These are phyloP conservation scores for Avena eriantha DNA, from an alignment of 176 grass and related monocot genomes.

Conservation along the genomic window DNA sequence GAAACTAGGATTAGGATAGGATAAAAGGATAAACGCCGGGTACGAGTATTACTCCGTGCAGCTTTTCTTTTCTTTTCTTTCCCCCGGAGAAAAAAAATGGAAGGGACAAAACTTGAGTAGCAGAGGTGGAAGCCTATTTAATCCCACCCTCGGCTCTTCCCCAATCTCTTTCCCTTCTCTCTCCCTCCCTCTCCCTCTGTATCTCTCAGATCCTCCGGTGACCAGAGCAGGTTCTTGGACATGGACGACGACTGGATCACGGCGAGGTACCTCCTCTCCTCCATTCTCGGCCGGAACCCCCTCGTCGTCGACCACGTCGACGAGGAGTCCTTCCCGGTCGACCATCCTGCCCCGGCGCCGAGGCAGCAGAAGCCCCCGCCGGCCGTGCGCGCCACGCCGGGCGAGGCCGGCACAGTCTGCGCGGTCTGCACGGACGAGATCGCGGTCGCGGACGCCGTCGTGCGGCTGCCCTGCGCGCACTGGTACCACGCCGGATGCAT, in stretches of 20 bases:
- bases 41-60: not conserved
- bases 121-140: constrained; percentile 32
- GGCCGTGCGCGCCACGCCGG: constrained; percentile 22
- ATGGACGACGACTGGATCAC: constrained; percentile 66
- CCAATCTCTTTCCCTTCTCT: not conserved
- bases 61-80: not conserved
- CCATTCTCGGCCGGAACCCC: constrained; percentile 40
- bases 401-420: constrained; percentile 49
- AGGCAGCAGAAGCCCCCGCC: constrained; percentile 8
- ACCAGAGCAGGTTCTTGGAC: not conserved
- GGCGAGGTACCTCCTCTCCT: constrained; percentile 59
- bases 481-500: constrained; percentile 62
- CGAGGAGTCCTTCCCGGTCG: constrained; percentile 60
- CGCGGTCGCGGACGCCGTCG: constrained; percentile 37
- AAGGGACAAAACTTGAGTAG: not conserved
- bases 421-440: constrained; percentile 63
- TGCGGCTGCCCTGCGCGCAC: constrained; percentile 56
- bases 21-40: not conserved
- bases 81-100: not conserved
- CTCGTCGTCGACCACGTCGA: constrained; percentile 57
- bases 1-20: not conserved
- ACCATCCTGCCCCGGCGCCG: not conserved
- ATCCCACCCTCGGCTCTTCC: not conserved
- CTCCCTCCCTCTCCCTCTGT: not conserved
- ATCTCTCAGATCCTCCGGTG: not conserved